phyloP scores from a whole-genome alignment of 2,329 filamentous ascomycete genomes.

The Triangularia setosa region DNA sequence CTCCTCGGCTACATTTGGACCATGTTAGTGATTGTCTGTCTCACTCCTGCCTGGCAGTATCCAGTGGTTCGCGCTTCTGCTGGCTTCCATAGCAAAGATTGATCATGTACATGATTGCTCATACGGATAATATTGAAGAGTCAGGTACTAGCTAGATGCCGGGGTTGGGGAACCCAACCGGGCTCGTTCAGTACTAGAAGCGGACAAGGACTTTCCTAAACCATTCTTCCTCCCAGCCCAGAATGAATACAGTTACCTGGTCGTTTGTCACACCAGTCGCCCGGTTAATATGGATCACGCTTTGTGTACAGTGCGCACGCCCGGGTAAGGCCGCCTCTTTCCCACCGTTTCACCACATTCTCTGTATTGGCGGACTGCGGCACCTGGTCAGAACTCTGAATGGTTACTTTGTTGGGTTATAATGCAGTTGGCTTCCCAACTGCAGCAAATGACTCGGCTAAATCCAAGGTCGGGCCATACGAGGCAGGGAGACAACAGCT shows the following conservation, averaged over 20 bases:
- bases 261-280: neutral
- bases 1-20: too few relatives aligned
- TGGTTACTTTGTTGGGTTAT: slow-evolving; percentile 1
- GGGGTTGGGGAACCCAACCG: neutral
- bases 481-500: neutral
- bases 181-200: neutral
- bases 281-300: neutral
- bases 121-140: neutral
- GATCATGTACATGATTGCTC: too few relatives aligned
- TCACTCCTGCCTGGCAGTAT: too few relatives aligned
- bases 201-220: neutral
- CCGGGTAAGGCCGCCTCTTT: neutral
- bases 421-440: slow-evolving; percentile 5
- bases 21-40: too few relatives aligned
- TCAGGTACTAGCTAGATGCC: neutral
- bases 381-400: neutral
- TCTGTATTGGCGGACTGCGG: neutral
- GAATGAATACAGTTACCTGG: neutral
- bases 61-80: too few relatives aligned
- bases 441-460: slow-evolving; percentile 3
- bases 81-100: too few relatives aligned
- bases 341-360: neutral
- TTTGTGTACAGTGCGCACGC: neutral
- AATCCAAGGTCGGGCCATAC: neutral
- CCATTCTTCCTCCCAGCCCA: neutral